A percentile compares a stretch with the other conserved stretches of the same genome.
Conservation (phyloP, 768 basidiomycete species). For the Amanita exitialis region DNA sequence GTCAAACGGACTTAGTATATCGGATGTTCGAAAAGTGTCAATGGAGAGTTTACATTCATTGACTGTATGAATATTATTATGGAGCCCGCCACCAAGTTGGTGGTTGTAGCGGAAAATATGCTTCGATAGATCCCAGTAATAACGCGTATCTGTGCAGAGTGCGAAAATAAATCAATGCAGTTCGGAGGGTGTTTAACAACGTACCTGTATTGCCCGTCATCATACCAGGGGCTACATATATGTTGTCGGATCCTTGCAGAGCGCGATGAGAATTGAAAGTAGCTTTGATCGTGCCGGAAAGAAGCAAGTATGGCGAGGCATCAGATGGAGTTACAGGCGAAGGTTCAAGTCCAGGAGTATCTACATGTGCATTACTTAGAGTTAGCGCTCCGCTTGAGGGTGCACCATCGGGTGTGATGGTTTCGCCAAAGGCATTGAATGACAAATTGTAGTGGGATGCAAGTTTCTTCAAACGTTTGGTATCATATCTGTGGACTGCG, state of each 20-base stretch:
- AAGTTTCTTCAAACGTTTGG: conserved; percentile 32
- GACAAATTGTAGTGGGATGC: conserved; percentile 48
- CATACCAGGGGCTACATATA: conserved; percentile 43
- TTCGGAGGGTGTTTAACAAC: conserved; percentile 8
- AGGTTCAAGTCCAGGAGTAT: conserved; percentile 44
- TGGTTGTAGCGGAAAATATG: conserved; percentile 66
- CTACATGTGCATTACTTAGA: conserved; percentile 34
- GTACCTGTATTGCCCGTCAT: conserved; percentile 51
- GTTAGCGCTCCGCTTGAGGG: conserved; percentile 35
- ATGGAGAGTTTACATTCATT: conserved; percentile 46
- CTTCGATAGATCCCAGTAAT: conserved; percentile 45
- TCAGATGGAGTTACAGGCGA: conserved; percentile 52
- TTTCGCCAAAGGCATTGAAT: conserved; percentile 44
- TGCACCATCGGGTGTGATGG: conserved; percentile 21
- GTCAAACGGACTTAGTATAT: conserved; percentile 7
- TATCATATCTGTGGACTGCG: conserved; percentile 34
- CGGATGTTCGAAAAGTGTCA: neutral
- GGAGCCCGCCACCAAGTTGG: conserved; percentile 17
- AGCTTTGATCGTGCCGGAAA: conserved; percentile 59
- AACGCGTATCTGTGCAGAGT: conserved; percentile 38
- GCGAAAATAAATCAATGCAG: conserved; percentile 8
- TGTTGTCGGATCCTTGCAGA: conserved; percentile 20
- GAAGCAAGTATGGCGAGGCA: conserved; percentile 35
- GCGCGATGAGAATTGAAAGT: conserved; percentile 42
- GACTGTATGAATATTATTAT: conserved; percentile 53